Conservation (phyloP, 2,329 filamentous ascomycete genomes). For the Beauveria rudraprayagi region DNA sequence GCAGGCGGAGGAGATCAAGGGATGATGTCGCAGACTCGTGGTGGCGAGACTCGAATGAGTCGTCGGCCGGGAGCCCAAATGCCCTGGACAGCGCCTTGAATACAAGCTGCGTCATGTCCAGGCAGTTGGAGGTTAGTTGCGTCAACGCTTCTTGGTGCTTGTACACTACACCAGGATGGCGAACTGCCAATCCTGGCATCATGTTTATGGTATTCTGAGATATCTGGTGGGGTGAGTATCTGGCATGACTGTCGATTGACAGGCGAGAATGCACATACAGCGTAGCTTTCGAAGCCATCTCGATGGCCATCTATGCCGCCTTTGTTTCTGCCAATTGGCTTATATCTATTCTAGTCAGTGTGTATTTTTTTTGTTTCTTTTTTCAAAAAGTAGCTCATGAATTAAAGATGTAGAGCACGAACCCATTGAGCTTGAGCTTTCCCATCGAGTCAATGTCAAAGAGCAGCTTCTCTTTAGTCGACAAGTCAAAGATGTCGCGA, state of each 20-base stretch:
- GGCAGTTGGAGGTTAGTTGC: background rate
- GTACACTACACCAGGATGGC: background rate
- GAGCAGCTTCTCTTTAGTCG: background rate
- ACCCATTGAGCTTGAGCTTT: background rate
- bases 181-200: background rate
- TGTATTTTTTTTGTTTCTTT: no score
- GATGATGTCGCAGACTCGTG: background rate
- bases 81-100: background rate
- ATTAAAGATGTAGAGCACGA: background rate
- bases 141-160: background rate
- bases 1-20: background rate
- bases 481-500: background rate
- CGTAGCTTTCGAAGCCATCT: slow-evolving; percentile 6
- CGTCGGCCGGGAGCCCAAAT: background rate
- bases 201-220: background rate
- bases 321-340: background rate
- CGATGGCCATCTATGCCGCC: background rate
- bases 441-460: background rate
- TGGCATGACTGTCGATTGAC: no score
- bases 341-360: background rate
- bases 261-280: background rate
- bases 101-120: background rate
- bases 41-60: background rate
- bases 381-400: no score
- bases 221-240: background rate